Evolutionary conservation across 2,329 filamentous ascomycete species (phyloP).

Genomic region (Zymoseptoria brevis): DNA sequence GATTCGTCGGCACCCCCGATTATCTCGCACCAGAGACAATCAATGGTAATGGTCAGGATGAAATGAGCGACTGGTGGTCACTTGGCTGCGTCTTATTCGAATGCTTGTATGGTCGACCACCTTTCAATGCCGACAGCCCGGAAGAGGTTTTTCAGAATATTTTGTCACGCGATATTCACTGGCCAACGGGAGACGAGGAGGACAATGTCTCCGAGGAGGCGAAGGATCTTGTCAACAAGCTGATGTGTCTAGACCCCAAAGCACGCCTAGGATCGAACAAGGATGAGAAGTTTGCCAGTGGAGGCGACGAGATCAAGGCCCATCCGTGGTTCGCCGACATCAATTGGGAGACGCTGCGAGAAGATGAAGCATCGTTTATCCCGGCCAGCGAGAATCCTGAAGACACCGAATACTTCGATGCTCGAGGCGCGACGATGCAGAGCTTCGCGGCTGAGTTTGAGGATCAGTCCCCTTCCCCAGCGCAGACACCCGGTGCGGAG

Average conservation of each 20-base stretch:
- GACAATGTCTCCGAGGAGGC: constrained; percentile 72
- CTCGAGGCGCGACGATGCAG: constrained; percentile 81
- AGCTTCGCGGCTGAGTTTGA: constrained; percentile 92
- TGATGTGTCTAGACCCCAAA: constrained; percentile 77
- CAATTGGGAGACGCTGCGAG: constrained; percentile 83
- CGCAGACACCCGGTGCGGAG: constrained; percentile 60
- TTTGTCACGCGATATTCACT: constrained; percentile 77
- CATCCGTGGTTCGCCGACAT: constrained; percentile 84
- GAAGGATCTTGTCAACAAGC: constrained; percentile 86
- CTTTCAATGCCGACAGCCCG: constrained; percentile 82
- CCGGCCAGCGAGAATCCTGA: constrained; percentile 88
- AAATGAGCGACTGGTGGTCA: constrained; percentile 99
- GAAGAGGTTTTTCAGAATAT: constrained; percentile 98
- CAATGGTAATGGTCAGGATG: constrained; percentile 87
- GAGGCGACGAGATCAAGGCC: constrained; percentile 81
- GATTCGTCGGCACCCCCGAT: constrained; percentile 94
- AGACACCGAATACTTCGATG: constrained; percentile 96
- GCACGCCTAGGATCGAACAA: constrained; percentile 78
- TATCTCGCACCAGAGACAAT: constrained; percentile 97
- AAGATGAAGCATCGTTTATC: constrained; percentile 93
- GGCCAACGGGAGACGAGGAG: constrained; percentile 76
- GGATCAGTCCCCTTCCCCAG: constrained; percentile 72
- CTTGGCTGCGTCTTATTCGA: constrained; percentile 98
- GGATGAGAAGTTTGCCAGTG: constrained; percentile 71
- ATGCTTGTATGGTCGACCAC: constrained; percentile 85